phyloP scores from a whole-genome alignment of 768 basidiomycete genomes.

The Suillus clintonianus region DNA sequence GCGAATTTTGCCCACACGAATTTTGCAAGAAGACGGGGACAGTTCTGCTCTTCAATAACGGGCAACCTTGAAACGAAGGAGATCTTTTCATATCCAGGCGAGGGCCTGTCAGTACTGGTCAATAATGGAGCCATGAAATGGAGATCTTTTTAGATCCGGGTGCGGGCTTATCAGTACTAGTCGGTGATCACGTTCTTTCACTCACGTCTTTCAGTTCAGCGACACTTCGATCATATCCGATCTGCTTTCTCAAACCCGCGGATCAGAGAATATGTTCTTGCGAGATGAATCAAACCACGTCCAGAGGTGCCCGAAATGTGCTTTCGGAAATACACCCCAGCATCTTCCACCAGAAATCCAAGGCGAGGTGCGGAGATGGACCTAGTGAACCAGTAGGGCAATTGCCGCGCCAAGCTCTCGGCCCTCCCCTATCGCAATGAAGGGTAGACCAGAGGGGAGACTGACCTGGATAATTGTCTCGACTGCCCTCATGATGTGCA shows the following conservation, averaged over 20 bases:
- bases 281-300: background rate
- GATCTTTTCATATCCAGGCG: background rate
- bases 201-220: background rate
- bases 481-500: background rate
- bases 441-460: background rate
- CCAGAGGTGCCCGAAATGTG: background rate
- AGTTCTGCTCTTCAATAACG: background rate
- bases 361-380: background rate
- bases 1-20: background rate
- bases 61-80: background rate
- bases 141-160: background rate
- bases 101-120: background rate
- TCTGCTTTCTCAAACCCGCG: background rate
- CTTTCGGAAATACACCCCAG: background rate
- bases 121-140: too few species aligned
- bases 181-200: background rate
- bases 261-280: background rate
- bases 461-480: background rate
- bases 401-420: background rate
- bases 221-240: background rate
- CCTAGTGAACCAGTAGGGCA: background rate
- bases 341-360: background rate
- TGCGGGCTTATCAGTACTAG: background rate
- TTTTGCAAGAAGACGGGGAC: background rate
- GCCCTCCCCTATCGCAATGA: too few species aligned